Base-by-base conservation (phyloP, 2,329 filamentous ascomycete species). In the Pseudogymnoascus sp. region DNA sequence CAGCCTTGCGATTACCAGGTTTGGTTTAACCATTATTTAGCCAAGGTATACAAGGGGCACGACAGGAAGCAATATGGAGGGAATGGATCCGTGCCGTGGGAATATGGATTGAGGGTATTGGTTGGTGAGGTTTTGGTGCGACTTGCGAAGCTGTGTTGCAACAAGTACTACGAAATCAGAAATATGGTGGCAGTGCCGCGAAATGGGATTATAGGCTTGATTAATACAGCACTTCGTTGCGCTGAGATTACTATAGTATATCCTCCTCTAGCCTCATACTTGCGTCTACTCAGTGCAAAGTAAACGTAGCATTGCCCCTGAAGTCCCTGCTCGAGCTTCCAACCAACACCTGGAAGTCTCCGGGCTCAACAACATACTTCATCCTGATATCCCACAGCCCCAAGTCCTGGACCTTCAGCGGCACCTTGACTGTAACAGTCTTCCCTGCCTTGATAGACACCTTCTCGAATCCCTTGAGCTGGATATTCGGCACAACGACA, bases 281-380 rank as follows among this genome's bases (percentile, higher is more conserved):
- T 14, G 15, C 22, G n/a, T 12, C 15, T 11, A 14, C 47, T 53
- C 11, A 53, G 7, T 33, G 15, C 9, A 86, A 81, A 5, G 78
- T 82, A 50, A 86, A 77, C 1, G 79, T 86, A 35, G 78, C 77
- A 67, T 82, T 85, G 0, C 75, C 75, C 64, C 78, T 78, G 61
- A 86, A 69, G 70, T 85, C 80, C 60, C 74, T 74, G 66, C 83
- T 86, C 22, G 80, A 81, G 60, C 76, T 78, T n/a, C 86, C 88
- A 14, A 87, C 80, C 60, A 79, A 75, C 8, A 89, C 75, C 4
- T 78, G 73, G 70, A 90, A 91, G 39, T 85, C 80, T 1, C 88
- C 88, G 2, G 82, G 81, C 77, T 91, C 88, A 37, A 91, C 87
- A 22, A 89, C 85, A 71, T 90, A 90, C 71, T 86, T 75, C 84